Conservation (phyloP, 495 filamentous ascomycete genomes). For the Penicillium paradoxum region DNA sequence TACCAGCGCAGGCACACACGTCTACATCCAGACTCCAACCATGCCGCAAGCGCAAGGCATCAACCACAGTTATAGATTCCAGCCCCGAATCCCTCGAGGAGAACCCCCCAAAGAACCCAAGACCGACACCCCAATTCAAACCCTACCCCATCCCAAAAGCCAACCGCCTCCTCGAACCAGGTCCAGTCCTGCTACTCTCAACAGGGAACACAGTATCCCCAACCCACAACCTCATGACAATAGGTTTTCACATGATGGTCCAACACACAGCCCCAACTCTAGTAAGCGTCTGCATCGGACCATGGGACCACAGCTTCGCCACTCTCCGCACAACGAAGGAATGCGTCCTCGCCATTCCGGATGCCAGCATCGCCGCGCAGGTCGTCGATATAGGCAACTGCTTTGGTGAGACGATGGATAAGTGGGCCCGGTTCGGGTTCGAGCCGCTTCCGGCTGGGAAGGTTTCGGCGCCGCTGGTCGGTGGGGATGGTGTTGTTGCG, state of each 20-base stretch:
- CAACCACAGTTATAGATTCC: too few species aligned
- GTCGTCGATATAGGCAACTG: not conserved
- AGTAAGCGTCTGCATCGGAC: not conserved
- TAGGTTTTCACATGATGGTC: not conserved
- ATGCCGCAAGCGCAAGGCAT: too few species aligned
- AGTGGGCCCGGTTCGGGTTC: not conserved
- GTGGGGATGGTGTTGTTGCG: not conserved
- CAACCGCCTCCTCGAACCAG: not conserved
- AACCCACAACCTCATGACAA: not conserved
- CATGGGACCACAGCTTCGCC: not conserved
- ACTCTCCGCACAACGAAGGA: not conserved
- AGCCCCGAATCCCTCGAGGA: too few species aligned
- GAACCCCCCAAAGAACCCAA: too few species aligned
- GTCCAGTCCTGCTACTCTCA: not conserved
- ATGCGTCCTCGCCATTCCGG: not conserved
- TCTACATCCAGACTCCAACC: too few species aligned
- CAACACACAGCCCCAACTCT: not conserved
- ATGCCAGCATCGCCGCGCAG: not conserved
- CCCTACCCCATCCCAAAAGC: not conserved
- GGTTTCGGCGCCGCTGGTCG: not conserved
- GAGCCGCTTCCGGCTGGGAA: not conserved
- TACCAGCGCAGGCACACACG: too few species aligned
- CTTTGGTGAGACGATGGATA: not conserved
- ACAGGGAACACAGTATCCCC: not conserved
- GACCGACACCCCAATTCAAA: not conserved